Evolutionary conservation across 768 basidiomycete species (phyloP).

Genomic region (Naganishia antarctica): DNA sequence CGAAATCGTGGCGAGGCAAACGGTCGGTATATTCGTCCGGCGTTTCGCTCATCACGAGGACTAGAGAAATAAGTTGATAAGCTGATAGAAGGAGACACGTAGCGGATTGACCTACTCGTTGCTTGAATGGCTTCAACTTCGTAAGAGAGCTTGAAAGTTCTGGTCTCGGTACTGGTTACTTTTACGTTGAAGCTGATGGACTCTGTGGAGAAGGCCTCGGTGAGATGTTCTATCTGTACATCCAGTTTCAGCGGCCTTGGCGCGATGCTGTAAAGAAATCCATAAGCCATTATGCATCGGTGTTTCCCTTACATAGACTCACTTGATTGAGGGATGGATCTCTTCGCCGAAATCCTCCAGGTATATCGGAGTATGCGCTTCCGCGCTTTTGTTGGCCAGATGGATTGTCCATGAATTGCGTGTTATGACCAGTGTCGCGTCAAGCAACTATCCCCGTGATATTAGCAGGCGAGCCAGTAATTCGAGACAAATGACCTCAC

Average conservation of each 20-base stretch:
- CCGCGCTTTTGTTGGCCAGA: constrained; percentile 2
- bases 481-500: not conserved
- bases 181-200: constrained; percentile 33
- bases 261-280: too few relatives aligned
- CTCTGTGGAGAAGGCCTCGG: constrained; percentile 35
- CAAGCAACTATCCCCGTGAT: not conserved
- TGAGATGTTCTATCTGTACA: constrained; percentile 55
- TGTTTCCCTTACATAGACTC: not conserved
- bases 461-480: not conserved
- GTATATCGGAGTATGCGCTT: not conserved
- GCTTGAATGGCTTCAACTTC: constrained; percentile 58
- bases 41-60: not conserved
- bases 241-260: constrained; percentile 21
- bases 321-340: not conserved
- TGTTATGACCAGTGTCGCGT: not conserved
- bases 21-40: not conserved
- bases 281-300: too few relatives aligned
- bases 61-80: not conserved
- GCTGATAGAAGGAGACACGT: constrained; percentile 50
- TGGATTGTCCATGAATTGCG: constrained; percentile 4
- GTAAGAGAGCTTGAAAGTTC: constrained; percentile 52
- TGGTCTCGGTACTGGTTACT: constrained; percentile 25
- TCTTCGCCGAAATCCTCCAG: constrained; percentile 6
- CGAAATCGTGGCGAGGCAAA: constrained; percentile 50
- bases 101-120: constrained; percentile 66